These are phyloP conservation scores for Ascoidea asiatica DNA, from an alignment of 805 yeast genomes.

Conservation along the genomic window DNA sequence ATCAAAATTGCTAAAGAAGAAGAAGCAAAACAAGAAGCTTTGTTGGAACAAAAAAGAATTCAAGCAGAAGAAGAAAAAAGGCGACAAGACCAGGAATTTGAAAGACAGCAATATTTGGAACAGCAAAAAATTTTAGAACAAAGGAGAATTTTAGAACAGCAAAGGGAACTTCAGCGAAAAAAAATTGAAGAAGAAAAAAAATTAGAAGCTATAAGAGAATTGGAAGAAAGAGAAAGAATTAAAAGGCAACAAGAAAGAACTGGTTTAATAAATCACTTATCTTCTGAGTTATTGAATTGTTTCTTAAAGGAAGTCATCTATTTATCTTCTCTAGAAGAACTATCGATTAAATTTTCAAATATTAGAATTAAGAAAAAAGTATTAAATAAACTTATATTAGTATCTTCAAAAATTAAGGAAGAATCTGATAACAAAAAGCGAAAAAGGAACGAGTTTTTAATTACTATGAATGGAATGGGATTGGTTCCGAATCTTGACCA, in stretches of 20 bases:
- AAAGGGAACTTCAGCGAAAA: slow-evolving; percentile 5
- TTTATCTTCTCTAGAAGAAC: slow-evolving; percentile 24
- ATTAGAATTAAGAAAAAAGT: slow-evolving; percentile 17
- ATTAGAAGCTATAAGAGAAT: background rate
- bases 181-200: slow-evolving; percentile 7
- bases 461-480: slow-evolving; percentile 22
- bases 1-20: background rate
- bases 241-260: slow-evolving; percentile 2
- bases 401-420: slow-evolving; percentile 15
- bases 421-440: slow-evolving; percentile 21
- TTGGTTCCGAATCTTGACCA: slow-evolving; percentile 13
- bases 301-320: slow-evolving; percentile 46
- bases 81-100: background rate
- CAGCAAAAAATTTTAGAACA: background rate
- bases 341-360: slow-evolving; percentile 29
- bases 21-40: background rate
- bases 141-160: slow-evolving; percentile 1
- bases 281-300: slow-evolving; percentile 41
- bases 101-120: background rate
- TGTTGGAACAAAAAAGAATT: background rate
- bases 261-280: slow-evolving; percentile 21
- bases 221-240: slow-evolving; percentile 5
- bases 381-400: slow-evolving; percentile 19
- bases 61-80: background rate
- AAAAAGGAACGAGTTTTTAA: slow-evolving; percentile 24